Evolutionary conservation across 169 alveolate species (phyloP).

Genomic region (Cryptosporidium viatorum): DNA sequence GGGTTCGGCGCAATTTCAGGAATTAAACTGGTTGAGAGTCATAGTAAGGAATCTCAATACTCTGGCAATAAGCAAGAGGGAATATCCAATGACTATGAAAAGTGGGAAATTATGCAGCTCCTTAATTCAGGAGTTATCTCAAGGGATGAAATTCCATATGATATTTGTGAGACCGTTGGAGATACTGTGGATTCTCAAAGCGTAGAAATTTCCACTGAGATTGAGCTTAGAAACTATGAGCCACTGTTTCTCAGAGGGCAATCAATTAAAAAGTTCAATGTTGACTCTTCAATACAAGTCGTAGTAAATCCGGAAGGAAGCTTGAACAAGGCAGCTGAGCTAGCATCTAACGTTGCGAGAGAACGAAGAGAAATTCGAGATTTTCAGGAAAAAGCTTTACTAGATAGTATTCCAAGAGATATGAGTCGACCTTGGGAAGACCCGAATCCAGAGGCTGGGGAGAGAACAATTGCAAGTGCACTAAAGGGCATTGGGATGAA

Average conservation of each 20-base stretch:
- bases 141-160: constrained; percentile 11
- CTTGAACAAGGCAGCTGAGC: constrained; percentile 92
- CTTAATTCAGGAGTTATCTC: constrained; percentile 63
- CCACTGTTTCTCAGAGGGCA: constrained; percentile 96
- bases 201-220: constrained; percentile 80
- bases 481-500: constrained; percentile 81
- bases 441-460: constrained; percentile 92
- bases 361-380: constrained; percentile 89
- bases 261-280: constrained; percentile 88
- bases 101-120: constrained; percentile 76
- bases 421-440: constrained; percentile 91
- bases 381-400: constrained; percentile 85
- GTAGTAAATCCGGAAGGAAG: constrained; percentile 94
- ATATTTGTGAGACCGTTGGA: background rate
- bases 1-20: constrained; percentile 87
- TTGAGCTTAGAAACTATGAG: constrained; percentile 93
- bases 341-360: constrained; percentile 85
- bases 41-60: background rate
- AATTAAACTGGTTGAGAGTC: constrained; percentile 78
- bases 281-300: constrained; percentile 86
- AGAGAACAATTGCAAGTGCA: constrained; percentile 86
- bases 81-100: constrained; percentile 78
- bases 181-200: background rate
- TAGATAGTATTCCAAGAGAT: constrained; percentile 89
- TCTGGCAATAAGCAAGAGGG: background rate